phyloP scores from a whole-genome alignment of 352 stramenopile genomes.

The Globisporangium nagaii region DNA sequence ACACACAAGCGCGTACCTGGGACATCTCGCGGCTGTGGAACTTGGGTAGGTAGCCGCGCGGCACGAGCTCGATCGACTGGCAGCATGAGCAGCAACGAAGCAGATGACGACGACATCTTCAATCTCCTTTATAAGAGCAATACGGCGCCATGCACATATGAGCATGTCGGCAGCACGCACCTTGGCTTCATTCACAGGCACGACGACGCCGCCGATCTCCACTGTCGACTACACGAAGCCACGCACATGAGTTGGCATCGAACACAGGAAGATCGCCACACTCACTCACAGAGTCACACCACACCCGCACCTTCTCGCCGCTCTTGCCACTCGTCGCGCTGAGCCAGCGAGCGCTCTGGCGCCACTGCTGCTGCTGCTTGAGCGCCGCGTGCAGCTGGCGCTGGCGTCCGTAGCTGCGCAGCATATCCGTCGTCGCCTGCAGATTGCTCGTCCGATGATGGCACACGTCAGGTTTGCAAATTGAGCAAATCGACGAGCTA shows the following conservation, averaged over 20 bases:
- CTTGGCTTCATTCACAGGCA: slow-evolving; percentile 21
- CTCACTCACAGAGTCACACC: neutral
- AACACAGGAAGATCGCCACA: neutral
- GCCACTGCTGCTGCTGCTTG: neutral
- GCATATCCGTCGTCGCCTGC: too few species aligned
- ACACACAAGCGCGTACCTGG: slow-evolving; percentile 20
- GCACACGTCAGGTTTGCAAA: too few species aligned
- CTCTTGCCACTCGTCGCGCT: neutral
- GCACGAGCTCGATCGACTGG: slow-evolving; percentile 45
- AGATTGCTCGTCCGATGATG: too few species aligned
- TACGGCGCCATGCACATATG: too few species aligned
- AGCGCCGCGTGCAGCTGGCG: slow-evolving; percentile 1
- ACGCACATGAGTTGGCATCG: too few species aligned
- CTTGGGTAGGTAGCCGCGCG: slow-evolving; percentile 49
- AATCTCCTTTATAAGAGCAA: too few species aligned
- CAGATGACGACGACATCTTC: too few species aligned
- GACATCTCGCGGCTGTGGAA: slow-evolving; percentile 27
- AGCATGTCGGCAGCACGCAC: too few species aligned
- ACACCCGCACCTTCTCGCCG: neutral
- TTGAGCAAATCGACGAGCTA: too few species aligned
- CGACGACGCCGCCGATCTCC: slow-evolving; percentile 55
- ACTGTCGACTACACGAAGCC: slow-evolving; percentile 20
- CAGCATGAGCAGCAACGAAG: neutral
- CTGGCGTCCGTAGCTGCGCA: slow-evolving; percentile 2
- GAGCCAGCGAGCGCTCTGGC: neutral